phyloP scores from a whole-genome alignment of 331 rosid genomes.

The Dryas integrifolia region DNA sequence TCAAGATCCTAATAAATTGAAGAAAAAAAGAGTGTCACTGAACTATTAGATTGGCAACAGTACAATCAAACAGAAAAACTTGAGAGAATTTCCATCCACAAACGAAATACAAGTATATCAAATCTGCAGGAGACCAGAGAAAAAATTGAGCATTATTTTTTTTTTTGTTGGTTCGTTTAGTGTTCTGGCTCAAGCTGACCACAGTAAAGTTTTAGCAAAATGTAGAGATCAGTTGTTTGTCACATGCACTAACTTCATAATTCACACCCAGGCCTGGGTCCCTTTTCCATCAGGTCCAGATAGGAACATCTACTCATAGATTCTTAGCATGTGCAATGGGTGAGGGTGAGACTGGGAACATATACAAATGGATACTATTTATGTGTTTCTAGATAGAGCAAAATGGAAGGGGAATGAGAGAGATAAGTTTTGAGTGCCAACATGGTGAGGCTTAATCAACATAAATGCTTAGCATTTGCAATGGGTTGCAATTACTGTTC shows the following conservation, averaged over 20 bases:
- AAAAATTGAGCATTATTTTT: not conserved
- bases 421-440: too few species aligned
- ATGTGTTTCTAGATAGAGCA: too few species aligned
- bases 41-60: slow-evolving; percentile 21
- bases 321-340: too few species aligned
- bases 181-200: not conserved
- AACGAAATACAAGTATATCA: not conserved
- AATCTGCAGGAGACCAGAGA: not conserved
- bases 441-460: too few species aligned
- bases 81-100: not conserved
- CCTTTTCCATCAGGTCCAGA: not conserved
- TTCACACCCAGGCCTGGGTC: not conserved
- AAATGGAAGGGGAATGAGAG: too few species aligned
- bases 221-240: not conserved
- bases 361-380: too few species aligned
- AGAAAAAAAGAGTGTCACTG: slow-evolving; percentile 22
- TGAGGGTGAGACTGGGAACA: too few species aligned
- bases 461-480: too few species aligned
- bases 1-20: slow-evolving; percentile 70
- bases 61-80: slow-evolving; percentile 13
- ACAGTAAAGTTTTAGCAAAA: not conserved
- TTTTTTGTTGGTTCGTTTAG: too few species aligned
- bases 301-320: not conserved
- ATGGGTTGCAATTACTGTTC: too few species aligned
- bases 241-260: not conserved